Evolutionary conservation across 163 green algal genomes (phyloP).

Genomic region (Prototheca wickerhamii): DNA sequence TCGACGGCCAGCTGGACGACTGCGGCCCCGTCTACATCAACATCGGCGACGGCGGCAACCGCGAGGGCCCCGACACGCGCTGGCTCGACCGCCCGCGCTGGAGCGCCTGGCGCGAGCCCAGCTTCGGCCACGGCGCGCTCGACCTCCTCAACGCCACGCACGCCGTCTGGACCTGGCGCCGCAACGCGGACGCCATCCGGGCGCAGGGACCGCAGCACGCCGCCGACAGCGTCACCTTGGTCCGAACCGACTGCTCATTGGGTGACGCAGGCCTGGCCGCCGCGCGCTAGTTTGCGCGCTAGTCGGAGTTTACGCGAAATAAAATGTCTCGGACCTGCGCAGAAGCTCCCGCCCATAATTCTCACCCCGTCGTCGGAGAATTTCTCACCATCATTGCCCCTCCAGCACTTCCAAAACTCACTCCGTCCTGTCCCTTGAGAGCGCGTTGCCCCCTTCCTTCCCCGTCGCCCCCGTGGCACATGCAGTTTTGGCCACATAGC

Average conservation of each 20-base stretch:
- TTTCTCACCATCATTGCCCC: too few relatives aligned
- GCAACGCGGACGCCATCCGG: slow-evolving; percentile 15
- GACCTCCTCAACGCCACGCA: slow-evolving; percentile 38
- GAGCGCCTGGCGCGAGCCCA: slow-evolving; percentile 44
- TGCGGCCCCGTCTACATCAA: slow-evolving; percentile 44
- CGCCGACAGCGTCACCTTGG: background rate
- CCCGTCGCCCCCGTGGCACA: too few relatives aligned
- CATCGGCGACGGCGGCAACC: slow-evolving; percentile 67
- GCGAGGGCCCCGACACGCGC: slow-evolving; percentile 41
- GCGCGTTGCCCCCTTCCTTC: too few relatives aligned
- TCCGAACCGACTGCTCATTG: background rate
- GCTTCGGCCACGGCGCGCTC: slow-evolving; percentile 40
- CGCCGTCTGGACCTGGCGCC: slow-evolving; percentile 37
- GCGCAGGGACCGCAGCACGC: background rate
- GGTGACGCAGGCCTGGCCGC: too few relatives aligned
- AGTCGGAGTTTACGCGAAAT: too few relatives aligned
- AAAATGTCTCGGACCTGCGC: too few relatives aligned
- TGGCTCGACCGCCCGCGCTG: slow-evolving; percentile 13
- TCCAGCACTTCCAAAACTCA: too few relatives aligned
- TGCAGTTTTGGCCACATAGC: too few relatives aligned
- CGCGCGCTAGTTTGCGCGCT: too few relatives aligned
- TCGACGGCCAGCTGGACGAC: slow-evolving; percentile 19
- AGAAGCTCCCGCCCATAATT: too few relatives aligned
- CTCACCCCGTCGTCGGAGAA: too few relatives aligned
- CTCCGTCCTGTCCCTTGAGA: too few relatives aligned